Conservation (phyloP, 2,329 filamentous ascomycete genomes). For the Pseudocercospora fijiensis region DNA sequence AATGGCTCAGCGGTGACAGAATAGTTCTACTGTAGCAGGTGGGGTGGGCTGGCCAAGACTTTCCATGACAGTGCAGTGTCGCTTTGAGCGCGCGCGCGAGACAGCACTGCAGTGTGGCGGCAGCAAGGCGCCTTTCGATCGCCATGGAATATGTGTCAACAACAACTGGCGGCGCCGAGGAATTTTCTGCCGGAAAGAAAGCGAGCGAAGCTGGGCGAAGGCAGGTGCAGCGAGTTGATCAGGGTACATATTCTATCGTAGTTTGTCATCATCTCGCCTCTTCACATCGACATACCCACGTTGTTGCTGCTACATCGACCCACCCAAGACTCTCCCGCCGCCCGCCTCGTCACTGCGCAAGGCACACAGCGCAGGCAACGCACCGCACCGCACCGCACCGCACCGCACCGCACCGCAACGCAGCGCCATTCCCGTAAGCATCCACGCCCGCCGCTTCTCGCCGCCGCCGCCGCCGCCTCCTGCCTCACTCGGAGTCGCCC, state of each 20-base stretch:
- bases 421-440: slow-evolving; percentile 5
- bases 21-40: too few relatives aligned
- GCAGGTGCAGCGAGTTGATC: too few relatives aligned
- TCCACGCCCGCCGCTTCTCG: slow-evolving; percentile 1
- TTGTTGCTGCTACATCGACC: background rate
- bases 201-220: background rate
- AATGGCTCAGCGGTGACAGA: too few relatives aligned
- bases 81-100: background rate
- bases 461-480: background rate
- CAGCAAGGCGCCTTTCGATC: background rate
- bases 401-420: background rate
- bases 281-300: background rate
- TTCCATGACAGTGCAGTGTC: slow-evolving; percentile 19
- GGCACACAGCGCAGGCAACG: background rate
- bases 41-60: slow-evolving; percentile 12
- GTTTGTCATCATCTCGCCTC: background rate
- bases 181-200: slow-evolving; percentile 2
- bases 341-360: slow-evolving; percentile 7
- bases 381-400: background rate
- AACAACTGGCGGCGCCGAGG: background rate
- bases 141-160: background rate
- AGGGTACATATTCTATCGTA: too few relatives aligned
- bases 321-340: background rate
- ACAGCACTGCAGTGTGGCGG: background rate
- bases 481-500: background rate